Conservation (phyloP, 2,329 filamentous ascomycete species). For the Colletotrichum sp. region DNA sequence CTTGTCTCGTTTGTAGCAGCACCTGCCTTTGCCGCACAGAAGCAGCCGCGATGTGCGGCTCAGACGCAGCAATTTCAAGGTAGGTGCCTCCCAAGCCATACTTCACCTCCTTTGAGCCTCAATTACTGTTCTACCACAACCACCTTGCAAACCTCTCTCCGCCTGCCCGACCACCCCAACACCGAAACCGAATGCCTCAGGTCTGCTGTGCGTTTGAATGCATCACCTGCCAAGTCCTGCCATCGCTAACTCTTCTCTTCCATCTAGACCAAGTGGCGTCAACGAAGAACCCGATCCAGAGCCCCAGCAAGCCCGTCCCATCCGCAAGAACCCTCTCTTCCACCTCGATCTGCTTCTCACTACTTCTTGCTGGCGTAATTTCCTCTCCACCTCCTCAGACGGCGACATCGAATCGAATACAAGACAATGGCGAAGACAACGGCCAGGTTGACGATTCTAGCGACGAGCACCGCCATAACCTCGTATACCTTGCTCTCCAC, state of each 20-base stretch:
- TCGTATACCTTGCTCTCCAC: background rate
- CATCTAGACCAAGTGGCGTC: background rate
- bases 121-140: background rate
- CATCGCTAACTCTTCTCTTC: background rate
- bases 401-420: background rate
- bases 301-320: background rate
- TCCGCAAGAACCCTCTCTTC: background rate
- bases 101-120: too few relatives aligned
- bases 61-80: too few relatives aligned
- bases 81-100: too few relatives aligned
- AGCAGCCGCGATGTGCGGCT: too few relatives aligned
- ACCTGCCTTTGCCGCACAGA: too few relatives aligned
- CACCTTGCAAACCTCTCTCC: background rate
- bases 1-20: too few relatives aligned
- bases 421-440: background rate
- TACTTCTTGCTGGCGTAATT: background rate
- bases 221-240: background rate
- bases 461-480: background rate
- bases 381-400: background rate
- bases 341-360: background rate
- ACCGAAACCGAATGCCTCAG: background rate
- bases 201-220: background rate
- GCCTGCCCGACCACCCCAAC: too few relatives aligned
- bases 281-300: background rate
- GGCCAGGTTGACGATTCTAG: background rate